A percentile compares a stretch with the other conserved stretches of the same genome.
phyloP scores from a whole-genome alignment of 495 filamentous ascomycete genomes.

The Echria macrotheca region DNA sequence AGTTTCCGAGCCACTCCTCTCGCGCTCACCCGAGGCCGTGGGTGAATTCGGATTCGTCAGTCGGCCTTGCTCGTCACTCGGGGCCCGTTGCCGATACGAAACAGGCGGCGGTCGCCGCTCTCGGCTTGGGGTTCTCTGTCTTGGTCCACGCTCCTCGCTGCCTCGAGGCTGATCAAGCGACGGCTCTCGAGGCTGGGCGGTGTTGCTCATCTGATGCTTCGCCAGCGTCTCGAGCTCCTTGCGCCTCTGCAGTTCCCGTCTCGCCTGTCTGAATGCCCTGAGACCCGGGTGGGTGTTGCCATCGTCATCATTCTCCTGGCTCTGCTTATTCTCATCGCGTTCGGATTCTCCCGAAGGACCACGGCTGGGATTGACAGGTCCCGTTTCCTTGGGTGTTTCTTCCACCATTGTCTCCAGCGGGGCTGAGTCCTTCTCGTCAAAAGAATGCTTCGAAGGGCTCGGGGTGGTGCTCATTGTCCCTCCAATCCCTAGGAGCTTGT shows the following conservation, averaged over 20 bases:
- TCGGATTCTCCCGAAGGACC: no score
- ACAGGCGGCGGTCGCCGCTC: constrained; percentile 42
- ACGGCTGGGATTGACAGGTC: constrained; percentile 14
- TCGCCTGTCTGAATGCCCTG: constrained; percentile 46
- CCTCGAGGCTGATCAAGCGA: constrained; percentile 17
- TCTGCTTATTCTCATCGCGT: constrained; percentile 10
- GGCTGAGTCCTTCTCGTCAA: constrained; percentile 25
- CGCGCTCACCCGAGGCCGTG: constrained; percentile 38
- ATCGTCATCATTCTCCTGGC: constrained; percentile 25
- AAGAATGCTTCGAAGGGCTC: constrained; percentile 33
- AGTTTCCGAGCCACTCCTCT: constrained; percentile 59
- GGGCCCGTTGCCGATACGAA: constrained; percentile 34
- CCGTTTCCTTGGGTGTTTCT: constrained; percentile 40
- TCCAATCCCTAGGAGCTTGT: constrained; percentile 68
- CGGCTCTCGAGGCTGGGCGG: constrained; percentile 15
- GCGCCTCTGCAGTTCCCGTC: constrained; percentile 46
- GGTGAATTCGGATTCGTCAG: constrained; percentile 18
- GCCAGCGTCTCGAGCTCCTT: constrained; percentile 42
- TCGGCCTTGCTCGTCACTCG: constrained; percentile 32
- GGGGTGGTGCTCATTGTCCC: constrained; percentile 47
- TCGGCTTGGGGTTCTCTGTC: constrained; percentile 38
- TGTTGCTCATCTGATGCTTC: constrained; percentile 26
- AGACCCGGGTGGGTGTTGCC: constrained; percentile 37
- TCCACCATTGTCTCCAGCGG: constrained; percentile 26
- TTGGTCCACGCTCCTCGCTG: constrained; percentile 23